These are phyloP conservation scores for Cutaneotrichosporon cavernicola DNA, from an alignment of 1,284 basidiomycete genomes.

Conservation along the genomic window DNA sequence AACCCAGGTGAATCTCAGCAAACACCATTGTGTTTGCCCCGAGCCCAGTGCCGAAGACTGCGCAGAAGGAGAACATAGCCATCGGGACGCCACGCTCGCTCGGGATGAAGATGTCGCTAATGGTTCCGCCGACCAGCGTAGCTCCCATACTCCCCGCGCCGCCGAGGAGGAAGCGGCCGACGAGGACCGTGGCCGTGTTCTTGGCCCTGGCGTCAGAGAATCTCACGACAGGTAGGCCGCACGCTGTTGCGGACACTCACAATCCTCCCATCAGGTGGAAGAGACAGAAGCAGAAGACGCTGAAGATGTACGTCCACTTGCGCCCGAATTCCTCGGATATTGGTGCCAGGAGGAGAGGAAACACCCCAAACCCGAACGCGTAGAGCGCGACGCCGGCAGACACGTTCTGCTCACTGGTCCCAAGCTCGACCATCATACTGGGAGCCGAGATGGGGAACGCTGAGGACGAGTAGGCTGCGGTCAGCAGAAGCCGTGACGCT, in stretches of 20 bases:
- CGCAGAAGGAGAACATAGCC: constrained; percentile 64
- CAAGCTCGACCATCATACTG: constrained; percentile 66
- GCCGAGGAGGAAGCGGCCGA: constrained; percentile 65
- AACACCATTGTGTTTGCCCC: constrained; percentile 68
- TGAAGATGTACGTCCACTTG: constrained; percentile 65
- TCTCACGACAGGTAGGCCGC: constrained; percentile 1
- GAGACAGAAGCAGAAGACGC: constrained; percentile 60
- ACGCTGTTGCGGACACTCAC: constrained; percentile 1
- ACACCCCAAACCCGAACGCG: constrained; percentile 62
- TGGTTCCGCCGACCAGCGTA: constrained; percentile 74
- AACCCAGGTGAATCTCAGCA: constrained; percentile 62
- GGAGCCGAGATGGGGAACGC: constrained; percentile 62
- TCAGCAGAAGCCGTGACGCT: not conserved
- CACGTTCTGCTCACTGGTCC: constrained; percentile 61
- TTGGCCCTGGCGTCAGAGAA: constrained; percentile 56
- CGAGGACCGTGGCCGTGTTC: constrained; percentile 68
- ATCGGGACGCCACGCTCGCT: constrained; percentile 61
- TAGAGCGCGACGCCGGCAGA: constrained; percentile 64
- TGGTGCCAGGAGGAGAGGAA: constrained; percentile 69
- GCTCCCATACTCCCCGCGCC: constrained; percentile 63
- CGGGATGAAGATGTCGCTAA: constrained; percentile 63
- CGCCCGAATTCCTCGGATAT: constrained; percentile 76
- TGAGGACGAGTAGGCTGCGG: constrained; percentile 58
- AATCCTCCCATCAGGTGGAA: constrained; percentile 56
- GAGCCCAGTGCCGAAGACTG: constrained; percentile 63